A percentile compares a stretch with the other conserved stretches of the same genome.
Evolutionary conservation across 225 moss, liverwort and hornwort species (phyloP).

Genomic region (Neckera pumila): DNA sequence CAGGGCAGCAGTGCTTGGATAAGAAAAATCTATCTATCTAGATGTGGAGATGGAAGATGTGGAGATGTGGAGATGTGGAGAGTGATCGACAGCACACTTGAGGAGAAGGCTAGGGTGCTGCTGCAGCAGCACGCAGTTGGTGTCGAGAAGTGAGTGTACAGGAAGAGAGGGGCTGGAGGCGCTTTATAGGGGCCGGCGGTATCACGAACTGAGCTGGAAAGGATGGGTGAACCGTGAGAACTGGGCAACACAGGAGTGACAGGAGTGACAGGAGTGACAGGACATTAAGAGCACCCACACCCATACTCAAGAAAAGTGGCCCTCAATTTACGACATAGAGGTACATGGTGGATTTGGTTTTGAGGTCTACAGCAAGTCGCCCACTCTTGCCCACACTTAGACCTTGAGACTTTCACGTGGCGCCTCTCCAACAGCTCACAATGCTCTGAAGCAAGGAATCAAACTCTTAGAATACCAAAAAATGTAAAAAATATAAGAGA

Average conservation of each 20-base stretch:
- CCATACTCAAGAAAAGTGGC: not conserved
- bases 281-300: not conserved
- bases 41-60: not conserved
- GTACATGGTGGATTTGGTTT: not conserved
- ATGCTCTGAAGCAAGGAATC: not conserved
- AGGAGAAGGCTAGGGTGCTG: not conserved
- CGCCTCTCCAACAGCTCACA: not conserved
- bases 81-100: not conserved
- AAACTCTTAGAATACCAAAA: not conserved
- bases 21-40: not conserved
- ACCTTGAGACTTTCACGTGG: not conserved
- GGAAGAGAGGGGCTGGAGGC: not conserved
- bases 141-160: not conserved
- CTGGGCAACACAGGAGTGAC: not conserved
- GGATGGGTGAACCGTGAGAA: not conserved
- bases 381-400: fast-evolving
- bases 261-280: not conserved
- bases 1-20: not conserved
- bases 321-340: not conserved
- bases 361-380: not conserved
- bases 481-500: no score
- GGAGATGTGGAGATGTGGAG: not conserved
- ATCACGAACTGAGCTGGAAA: not conserved
- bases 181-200: not conserved
- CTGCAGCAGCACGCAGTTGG: not conserved